Evolutionary conservation across 1,139 yeast genomes (phyloP), one percentile per base, ranked within the genome.

Genomic region (Lodderomyces elongisporus): DNA sequence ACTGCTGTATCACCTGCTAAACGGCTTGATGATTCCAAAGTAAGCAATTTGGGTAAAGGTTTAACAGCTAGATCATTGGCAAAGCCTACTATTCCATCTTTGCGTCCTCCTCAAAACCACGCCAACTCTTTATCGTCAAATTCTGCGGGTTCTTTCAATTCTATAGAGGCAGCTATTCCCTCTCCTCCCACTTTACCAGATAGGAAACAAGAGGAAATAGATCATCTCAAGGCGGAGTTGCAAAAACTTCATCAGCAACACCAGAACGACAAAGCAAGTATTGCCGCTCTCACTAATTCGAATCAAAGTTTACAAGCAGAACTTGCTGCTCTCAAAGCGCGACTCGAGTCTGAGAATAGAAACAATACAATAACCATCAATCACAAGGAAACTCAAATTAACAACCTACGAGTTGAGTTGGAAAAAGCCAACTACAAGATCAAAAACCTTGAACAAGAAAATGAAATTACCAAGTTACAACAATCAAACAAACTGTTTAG

Each of bases 1-100:
- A 66, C 72, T 0, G 83, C 87, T 0, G 63, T 83, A 0, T 79
- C 87, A 0, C 88, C 88, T 0, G 68, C 76, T 18, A 79, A 77
- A 44, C 57, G 74, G 18, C 8, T 13, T 16, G 52, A 53, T 33
- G 40, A 46, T 3, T 46, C 54, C 6, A 61, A 61, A 39, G 52
- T 52, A 2, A 43, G 61, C 0, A 51, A 62, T 9, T 49, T 46
- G 34, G 62, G 66, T 1, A 51, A 69, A 32, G 60, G 70, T 5
- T 51, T 67, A 22, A 61, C 71, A 0, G 64, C 66, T 1, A 51
- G 72, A 33, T 56, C 68, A 12, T 51, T 64, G 34, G 52, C 58
- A 1, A 46, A 60, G 8, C 39, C 54, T 23, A 33, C 46, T 13
- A 24, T 44, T 4, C 51, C 52, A 9, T 31, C 39, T 5, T 31